phyloP scores from a whole-genome alignment of 2,329 filamentous ascomycete species.

The Phaeophleospora eucalypticola region DNA sequence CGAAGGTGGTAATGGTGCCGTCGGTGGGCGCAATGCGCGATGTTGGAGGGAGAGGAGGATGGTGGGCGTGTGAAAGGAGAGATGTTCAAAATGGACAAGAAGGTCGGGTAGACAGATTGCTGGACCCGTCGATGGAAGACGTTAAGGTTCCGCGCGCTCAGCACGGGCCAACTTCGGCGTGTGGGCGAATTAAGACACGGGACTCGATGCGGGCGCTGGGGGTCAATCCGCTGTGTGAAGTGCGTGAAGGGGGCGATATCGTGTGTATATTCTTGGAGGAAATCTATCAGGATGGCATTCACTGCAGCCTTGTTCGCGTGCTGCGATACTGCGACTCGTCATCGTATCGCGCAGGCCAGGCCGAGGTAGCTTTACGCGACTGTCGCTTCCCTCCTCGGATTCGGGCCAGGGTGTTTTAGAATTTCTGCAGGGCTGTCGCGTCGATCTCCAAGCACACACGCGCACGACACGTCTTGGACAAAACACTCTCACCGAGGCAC shows the following conservation, averaged over 20 bases:
- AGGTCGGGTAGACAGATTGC: neutral
- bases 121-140: neutral
- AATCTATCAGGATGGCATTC: too few relatives aligned
- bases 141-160: neutral
- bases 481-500: neutral
- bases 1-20: constrained; percentile 30
- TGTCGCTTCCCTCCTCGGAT: neutral
- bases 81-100: neutral
- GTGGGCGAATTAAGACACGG: too few relatives aligned
- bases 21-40: constrained; percentile 14
- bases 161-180: too few relatives aligned
- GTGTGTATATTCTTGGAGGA: neutral
- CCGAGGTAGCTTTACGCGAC: neutral
- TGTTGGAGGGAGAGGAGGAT: neutral
- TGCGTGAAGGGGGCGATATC: too few relatives aligned
- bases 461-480: constrained; percentile 3
- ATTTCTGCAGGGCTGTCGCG: neutral
- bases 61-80: neutral
- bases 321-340: neutral
- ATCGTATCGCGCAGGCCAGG: neutral
- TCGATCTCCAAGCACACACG: neutral
- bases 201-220: too few relatives aligned
- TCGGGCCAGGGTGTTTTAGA: neutral
- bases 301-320: too few relatives aligned
- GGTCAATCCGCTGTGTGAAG: too few relatives aligned